These are phyloP conservation scores for Gossypium thurberi DNA, from an alignment of 345 rosid species.

Conservation along the genomic window DNA sequence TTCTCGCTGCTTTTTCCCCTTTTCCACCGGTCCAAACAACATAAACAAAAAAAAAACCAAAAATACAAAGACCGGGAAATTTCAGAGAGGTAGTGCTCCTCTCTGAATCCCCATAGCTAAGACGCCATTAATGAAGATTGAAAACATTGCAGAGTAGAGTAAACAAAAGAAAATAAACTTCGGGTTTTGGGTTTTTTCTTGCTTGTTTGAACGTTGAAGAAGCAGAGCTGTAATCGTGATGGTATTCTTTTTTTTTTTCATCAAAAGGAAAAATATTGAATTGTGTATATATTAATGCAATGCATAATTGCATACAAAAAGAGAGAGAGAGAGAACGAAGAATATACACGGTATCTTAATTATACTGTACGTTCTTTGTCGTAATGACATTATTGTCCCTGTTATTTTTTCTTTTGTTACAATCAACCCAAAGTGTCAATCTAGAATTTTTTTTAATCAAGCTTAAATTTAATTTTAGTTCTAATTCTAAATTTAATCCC, in stretches of 20 bases:
- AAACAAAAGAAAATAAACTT: neutral
- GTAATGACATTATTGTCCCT: neutral
- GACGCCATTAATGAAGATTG: conserved; percentile 46
- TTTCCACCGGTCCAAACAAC: conserved; percentile 9
- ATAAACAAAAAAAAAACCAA: neutral
- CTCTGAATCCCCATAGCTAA: conserved; percentile 47
- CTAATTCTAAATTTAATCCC: no score
- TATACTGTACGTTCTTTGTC: neutral
- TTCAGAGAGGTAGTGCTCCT: conserved; percentile 50
- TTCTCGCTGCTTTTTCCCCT: conserved; percentile 8
- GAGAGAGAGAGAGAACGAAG: conserved; percentile 20
- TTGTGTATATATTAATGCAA: neutral
- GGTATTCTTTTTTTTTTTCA: neutral
- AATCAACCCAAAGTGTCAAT: neutral
- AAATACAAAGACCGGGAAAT: conserved; percentile 8
- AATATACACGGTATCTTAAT: conserved; percentile 38
- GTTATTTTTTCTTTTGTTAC: neutral
- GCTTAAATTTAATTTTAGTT: no score
- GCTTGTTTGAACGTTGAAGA: neutral
- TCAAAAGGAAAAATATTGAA: conserved; percentile 12
- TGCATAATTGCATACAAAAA: neutral
- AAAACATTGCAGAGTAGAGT: conserved; percentile 40
- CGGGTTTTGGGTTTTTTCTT: neutral
- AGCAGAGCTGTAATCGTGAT: neutral
- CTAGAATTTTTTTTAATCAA: neutral